A percentile compares a stretch with the other conserved stretches of the same genome.
Evolutionary conservation across 2,329 filamentous ascomycete genomes (phyloP).

Genomic region (Sarocladiaceae sp.): DNA sequence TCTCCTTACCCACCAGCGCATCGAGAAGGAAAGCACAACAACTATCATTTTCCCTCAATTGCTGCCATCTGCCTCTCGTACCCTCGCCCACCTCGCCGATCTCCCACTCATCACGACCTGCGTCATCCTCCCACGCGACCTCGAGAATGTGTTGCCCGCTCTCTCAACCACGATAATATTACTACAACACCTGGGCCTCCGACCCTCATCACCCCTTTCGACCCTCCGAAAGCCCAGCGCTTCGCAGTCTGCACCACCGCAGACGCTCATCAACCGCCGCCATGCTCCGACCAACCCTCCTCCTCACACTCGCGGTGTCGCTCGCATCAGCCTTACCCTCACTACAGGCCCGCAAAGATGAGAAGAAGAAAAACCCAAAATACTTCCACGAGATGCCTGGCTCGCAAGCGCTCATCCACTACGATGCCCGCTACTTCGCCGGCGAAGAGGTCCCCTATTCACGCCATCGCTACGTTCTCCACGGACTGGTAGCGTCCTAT

Average conservation of each 20-base stretch:
- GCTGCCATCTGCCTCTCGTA: neutral
- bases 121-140: neutral
- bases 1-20: neutral
- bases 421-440: constrained; percentile 66
- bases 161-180: neutral
- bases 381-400: constrained; percentile 62
- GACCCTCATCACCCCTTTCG: neutral
- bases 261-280: neutral
- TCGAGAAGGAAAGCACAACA: neutral
- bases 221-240: neutral
- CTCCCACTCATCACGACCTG: neutral
- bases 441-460: constrained; percentile 53
- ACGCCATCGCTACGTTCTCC: constrained; percentile 58
- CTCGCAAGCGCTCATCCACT: constrained; percentile 59
- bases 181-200: neutral
- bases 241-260: neutral
- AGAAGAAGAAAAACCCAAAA: constrained; percentile 33
- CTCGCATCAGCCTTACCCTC: constrained; percentile 9
- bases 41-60: neutral
- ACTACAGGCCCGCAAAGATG: constrained; percentile 4
- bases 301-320: constrained; percentile 16
- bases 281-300: constrained; percentile 6
- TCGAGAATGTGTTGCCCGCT: neutral
- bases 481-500: constrained; percentile 68
- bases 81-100: neutral